Percentiles rank a stretch among this genome's conserved stretches.
Conservation (phyloP, 2,329 filamentous ascomycete genomes). For the Pseudocercospora vitis region DNA sequence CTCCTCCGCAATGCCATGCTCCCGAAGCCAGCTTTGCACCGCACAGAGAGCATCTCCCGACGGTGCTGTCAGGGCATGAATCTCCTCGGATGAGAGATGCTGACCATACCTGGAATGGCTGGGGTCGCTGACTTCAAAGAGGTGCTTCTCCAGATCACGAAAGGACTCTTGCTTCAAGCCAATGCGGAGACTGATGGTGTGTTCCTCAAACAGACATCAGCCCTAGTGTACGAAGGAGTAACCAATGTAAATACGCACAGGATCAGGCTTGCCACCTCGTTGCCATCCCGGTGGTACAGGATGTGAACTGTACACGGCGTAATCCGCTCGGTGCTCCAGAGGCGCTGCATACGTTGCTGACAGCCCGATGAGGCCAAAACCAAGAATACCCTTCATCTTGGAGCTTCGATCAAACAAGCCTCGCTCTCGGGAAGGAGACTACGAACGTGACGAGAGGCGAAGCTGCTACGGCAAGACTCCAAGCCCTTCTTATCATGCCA, state of each 20-base stretch:
- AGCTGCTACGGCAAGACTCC: not conserved
- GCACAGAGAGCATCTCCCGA: conserved; percentile 49
- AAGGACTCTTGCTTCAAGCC: conserved; percentile 33
- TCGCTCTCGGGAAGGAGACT: not conserved
- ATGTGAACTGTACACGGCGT: conserved; percentile 24
- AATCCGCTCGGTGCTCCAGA: conserved; percentile 18
- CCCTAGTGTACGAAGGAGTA: not conserved
- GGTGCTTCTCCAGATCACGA: conserved; percentile 53
- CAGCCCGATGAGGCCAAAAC: not conserved
- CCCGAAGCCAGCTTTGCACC: conserved; percentile 57
- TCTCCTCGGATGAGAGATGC: conserved; percentile 56
- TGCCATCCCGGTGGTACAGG: conserved; percentile 25
- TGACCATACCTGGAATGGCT: conserved; percentile 60
- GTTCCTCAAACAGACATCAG: conserved; percentile 12
- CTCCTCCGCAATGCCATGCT: conserved; percentile 41
- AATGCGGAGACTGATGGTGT: conserved; percentile 27
- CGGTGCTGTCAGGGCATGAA: conserved; percentile 56
- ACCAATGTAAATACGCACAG: conserved; percentile 7
- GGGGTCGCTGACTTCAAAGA: conserved; percentile 64
- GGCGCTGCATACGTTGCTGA: conserved; percentile 15
- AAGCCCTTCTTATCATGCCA: conserved; percentile 3
- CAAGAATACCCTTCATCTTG: not conserved
- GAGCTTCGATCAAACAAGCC: not conserved
- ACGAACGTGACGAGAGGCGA: not conserved
- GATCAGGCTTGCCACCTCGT: conserved; percentile 19